A percentile compares a stretch with the other conserved stretches of the same genome.
phyloP scores from a whole-genome alignment of 352 stramenopile species.

The Phytophthora ramorum region DNA sequence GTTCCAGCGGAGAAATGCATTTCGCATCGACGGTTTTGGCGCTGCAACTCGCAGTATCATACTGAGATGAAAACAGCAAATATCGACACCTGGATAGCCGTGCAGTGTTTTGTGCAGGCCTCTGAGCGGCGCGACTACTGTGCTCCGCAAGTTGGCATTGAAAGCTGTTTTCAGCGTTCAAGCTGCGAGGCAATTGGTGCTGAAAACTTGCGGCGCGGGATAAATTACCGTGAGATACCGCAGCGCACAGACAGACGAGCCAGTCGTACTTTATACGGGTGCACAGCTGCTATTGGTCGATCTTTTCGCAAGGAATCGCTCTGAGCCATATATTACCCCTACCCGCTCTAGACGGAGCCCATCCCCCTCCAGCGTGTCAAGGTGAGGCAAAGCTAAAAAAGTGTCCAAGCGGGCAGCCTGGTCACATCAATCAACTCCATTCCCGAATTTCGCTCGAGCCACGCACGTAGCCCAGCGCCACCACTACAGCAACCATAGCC shows the following conservation, averaged over 20 bases:
- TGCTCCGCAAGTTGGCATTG: constrained; percentile 12
- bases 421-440: constrained; percentile 46
- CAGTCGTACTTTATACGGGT: constrained; percentile 10
- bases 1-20: constrained; percentile 29
- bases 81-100: constrained; percentile 22
- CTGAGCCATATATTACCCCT: constrained; percentile 45
- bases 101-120: constrained; percentile 13
- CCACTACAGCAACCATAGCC: constrained; percentile 21
- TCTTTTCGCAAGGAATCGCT: constrained; percentile 20
- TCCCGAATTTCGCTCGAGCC: constrained; percentile 45
- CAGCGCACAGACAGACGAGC: constrained; percentile 42
- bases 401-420: constrained; percentile 26
- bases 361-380: constrained; percentile 39
- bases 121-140: constrained; percentile 19
- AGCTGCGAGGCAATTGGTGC: too few species aligned
- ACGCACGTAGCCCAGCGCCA: constrained; percentile 24
- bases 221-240: constrained; percentile 52
- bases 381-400: constrained; percentile 40
- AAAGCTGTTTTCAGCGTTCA: constrained; percentile 35
- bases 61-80: constrained; percentile 20
- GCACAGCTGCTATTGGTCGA: constrained; percentile 46
- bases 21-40: constrained; percentile 22
- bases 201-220: too few species aligned
- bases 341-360: constrained; percentile 12
- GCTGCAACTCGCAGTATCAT: background rate